These are phyloP conservation scores for Pleurotus tuoliensis DNA, from an alignment of 768 basidiomycete genomes.

Conservation along the genomic window DNA sequence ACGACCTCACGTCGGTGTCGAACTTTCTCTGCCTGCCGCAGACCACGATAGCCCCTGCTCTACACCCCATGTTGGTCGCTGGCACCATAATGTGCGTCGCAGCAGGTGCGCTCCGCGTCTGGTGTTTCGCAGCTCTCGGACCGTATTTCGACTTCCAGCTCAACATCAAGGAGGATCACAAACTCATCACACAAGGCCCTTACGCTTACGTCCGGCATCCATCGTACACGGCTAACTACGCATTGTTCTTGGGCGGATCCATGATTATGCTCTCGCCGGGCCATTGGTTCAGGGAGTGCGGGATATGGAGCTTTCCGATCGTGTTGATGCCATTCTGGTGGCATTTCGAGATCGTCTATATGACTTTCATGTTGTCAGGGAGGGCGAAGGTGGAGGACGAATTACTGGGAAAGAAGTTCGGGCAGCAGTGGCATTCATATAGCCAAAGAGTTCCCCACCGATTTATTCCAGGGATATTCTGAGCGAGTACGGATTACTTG, in stretches of 20 bases:
- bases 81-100: background rate
- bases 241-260: constrained; percentile 19
- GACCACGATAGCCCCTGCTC: background rate
- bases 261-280: constrained; percentile 11
- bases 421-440: constrained; percentile 28
- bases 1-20: background rate
- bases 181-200: constrained; percentile 21
- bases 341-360: background rate
- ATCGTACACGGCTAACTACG: constrained; percentile 18
- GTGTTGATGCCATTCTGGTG: background rate
- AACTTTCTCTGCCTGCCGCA: background rate
- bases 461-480: constrained; percentile 29
- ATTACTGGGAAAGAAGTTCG: constrained; percentile 25
- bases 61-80: background rate
- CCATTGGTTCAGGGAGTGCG: constrained; percentile 9
- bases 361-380: background rate
- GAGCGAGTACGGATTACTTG: background rate
- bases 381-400: constrained; percentile 28
- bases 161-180: constrained; percentile 26
- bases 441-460: constrained; percentile 22
- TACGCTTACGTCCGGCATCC: constrained; percentile 27
- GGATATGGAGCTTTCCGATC: background rate
- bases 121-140: constrained; percentile 11
- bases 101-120: background rate
- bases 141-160: constrained; percentile 24